Evolutionary conservation across 225 moss, liverwort and hornwort species (phyloP).

Genomic region (Rhytidiadelphus loreus): DNA sequence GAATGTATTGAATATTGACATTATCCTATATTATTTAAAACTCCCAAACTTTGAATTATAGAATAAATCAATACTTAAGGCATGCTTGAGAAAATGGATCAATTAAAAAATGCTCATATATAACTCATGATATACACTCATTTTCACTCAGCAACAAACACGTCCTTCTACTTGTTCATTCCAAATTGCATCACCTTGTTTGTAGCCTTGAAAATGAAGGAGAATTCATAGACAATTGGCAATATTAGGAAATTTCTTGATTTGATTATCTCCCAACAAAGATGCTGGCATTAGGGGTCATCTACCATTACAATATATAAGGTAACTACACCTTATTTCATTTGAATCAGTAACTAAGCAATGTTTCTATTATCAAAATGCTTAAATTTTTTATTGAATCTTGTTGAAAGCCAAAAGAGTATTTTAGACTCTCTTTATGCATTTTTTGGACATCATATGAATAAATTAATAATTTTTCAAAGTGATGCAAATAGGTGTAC

Average conservation of each 20-base stretch:
- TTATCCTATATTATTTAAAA: not conserved
- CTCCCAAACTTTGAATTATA: not conserved
- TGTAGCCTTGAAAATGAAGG: not conserved
- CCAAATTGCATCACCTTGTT: not conserved
- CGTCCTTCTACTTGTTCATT: not conserved
- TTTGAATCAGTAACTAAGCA: not conserved
- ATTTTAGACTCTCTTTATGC: not conserved
- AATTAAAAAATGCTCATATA: not conserved
- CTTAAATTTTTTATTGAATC: not conserved
- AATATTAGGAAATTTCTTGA: not conserved
- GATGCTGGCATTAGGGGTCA: not conserved
- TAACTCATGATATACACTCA: not conserved
- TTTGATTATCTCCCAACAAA: not conserved
- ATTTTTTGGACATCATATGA: not conserved
- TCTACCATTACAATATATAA: not conserved
- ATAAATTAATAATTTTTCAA: not conserved
- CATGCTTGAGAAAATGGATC: not conserved
- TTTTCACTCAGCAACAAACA: not conserved
- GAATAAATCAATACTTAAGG: not conserved
- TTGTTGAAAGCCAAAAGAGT: not conserved
- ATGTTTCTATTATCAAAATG: not conserved
- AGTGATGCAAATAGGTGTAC: not conserved
- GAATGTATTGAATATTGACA: fast-evolving
- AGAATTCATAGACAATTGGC: not conserved
- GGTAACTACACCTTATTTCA: not conserved